Evolutionary conservation across 495 filamentous ascomycete genomes (phyloP).

Genomic region (Copromyces sp.): DNA sequence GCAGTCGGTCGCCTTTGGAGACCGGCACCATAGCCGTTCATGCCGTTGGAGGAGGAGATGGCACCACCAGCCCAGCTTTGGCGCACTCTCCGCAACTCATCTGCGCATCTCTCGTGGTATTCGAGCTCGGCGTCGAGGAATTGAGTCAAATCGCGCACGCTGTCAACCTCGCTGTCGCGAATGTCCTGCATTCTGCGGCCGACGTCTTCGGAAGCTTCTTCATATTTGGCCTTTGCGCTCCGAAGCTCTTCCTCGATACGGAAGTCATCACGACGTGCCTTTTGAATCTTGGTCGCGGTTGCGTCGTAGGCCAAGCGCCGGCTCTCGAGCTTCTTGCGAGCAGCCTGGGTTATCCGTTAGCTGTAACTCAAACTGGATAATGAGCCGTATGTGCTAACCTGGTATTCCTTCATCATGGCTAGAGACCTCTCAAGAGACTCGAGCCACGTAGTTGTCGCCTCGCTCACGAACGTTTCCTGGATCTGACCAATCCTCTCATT

Average conservation of each 20-base stretch:
- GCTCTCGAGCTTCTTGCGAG: constrained; percentile 90
- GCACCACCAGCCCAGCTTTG: constrained; percentile 32
- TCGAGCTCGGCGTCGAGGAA: constrained; percentile 87
- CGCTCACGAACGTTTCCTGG: constrained; percentile 74
- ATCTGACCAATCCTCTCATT: constrained; percentile 82
- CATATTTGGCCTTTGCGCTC: constrained; percentile 88
- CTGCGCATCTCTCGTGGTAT: constrained; percentile 83
- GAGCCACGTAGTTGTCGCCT: constrained; percentile 81
- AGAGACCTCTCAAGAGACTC: constrained; percentile 83
- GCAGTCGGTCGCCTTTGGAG: constrained; percentile 17
- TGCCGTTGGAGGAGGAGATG: constrained; percentile 1
- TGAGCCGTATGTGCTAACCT: constrained; percentile 34
- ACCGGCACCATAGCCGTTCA: constrained; percentile 14
- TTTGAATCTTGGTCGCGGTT: constrained; percentile 83
- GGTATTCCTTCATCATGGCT: constrained; percentile 96
- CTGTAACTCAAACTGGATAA: background rate
- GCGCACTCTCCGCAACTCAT: constrained; percentile 47
- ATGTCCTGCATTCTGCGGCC: constrained; percentile 92
- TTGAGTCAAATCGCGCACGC: constrained; percentile 63
- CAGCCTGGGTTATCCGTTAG: constrained; percentile 40
- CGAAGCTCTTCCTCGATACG: constrained; percentile 88
- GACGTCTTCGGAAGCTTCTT: constrained; percentile 91
- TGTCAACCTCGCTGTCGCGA: constrained; percentile 81
- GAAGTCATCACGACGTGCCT: constrained; percentile 88
- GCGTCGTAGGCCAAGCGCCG: constrained; percentile 88